Evolutionary conservation across 2,329 filamentous ascomycete genomes (phyloP), one percentile per base, ranked within the genome.

Genomic region (Aspergillus quadrilineatus): DNA sequence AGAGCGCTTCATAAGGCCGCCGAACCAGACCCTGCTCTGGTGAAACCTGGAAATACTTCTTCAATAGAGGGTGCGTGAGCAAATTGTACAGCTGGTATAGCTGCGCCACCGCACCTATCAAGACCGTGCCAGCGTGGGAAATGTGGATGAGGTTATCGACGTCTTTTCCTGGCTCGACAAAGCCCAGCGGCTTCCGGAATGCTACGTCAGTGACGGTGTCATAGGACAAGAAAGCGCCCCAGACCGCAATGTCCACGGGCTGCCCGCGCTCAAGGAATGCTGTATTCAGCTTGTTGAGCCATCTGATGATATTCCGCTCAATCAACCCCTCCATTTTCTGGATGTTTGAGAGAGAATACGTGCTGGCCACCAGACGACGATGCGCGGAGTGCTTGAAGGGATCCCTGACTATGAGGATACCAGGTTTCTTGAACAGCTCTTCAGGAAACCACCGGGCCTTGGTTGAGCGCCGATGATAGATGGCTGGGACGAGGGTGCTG

Each of bases 201-300:
- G 9, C 39, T 5, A 42, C n/a, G 15, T 42, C 39, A 15, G 39
- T 17, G 6, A 42, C 22, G 6, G 39, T 42, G n/a, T 42, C 39
- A 10, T 17, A 42, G n/a, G 15, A 42, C 5, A 42, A 10, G 15
- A 7, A 42, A 6, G 15, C 39, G n/a, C 9, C 14, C 39, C 39
- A 42, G n/a, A 1, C 15, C 5, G 39, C 6, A 10, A 42, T 6
- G 39, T 42, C 15, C n/a, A 42, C 5, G 4, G n/a, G n/a, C 39
- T 22, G 5, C 22, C 60, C 52, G 10, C 43, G 36, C 48, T 32
- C 41, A 9, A 34, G 30, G 22, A 60, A 26, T 44, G 47, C 58
- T 28, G 29, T 50, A 8, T 60, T 52, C 3, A 60, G 3, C 30
- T 32, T 42, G 5, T 5, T 22, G 6, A 17, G 6, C 5, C n/a